phyloP scores from a whole-genome alignment of 345 rosid species.

The Lumnitzera racemosa region DNA sequence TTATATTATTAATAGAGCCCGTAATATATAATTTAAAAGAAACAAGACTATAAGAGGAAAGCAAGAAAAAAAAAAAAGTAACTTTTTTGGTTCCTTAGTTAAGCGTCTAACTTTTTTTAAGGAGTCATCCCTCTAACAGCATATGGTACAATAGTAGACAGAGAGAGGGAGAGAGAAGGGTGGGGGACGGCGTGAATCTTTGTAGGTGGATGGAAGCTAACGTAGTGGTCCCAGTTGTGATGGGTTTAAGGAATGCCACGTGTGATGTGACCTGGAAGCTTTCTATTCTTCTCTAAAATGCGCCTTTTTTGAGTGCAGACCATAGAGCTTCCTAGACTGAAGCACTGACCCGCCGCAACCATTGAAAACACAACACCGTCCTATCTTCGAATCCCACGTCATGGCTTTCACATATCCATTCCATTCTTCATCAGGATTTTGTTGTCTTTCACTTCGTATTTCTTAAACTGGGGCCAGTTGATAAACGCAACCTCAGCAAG shows the following conservation, averaged over 20 bases:
- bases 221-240: conserved; percentile 29
- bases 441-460: background rate
- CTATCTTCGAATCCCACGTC: background rate
- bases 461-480: too few relatives aligned
- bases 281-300: too few relatives aligned
- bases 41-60: too few relatives aligned
- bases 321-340: conserved; percentile 12
- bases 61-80: too few relatives aligned
- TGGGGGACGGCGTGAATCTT: conserved; percentile 46
- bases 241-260: conserved; percentile 22
- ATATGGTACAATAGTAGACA: too few relatives aligned
- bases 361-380: conserved; percentile 26
- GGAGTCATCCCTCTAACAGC: too few relatives aligned
- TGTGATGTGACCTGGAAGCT: background rate
- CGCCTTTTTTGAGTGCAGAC: too few relatives aligned
- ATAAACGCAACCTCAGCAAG: too few relatives aligned
- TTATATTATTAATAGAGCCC: too few relatives aligned
- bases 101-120: too few relatives aligned
- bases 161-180: background rate
- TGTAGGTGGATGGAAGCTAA: conserved; percentile 31
- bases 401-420: background rate
- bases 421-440: background rate
- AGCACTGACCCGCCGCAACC: conserved; percentile 36
- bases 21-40: too few relatives aligned
- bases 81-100: too few relatives aligned